Evolutionary conservation across 257 asterid species (phyloP).

Genomic region (Ehretia macrophylla): DNA sequence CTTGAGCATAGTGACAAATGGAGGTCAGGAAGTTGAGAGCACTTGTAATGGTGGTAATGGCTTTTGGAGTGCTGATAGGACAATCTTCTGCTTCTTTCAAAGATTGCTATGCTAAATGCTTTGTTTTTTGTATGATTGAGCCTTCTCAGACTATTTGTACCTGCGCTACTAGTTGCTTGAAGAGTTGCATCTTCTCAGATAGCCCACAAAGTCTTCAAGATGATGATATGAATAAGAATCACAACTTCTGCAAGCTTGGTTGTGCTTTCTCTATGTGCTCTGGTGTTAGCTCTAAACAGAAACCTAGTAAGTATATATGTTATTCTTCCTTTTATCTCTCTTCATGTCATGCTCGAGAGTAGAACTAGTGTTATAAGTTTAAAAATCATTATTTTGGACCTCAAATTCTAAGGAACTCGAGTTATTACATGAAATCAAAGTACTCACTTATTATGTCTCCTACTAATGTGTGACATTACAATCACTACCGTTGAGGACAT

Average conservation of each 20-base stretch:
- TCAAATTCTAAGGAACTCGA: neutral
- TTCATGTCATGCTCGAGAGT: too few relatives aligned
- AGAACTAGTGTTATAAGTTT: too few relatives aligned
- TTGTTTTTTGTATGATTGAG: conserved; percentile 76
- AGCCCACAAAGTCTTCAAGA: conserved; percentile 18
- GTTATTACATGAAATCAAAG: neutral
- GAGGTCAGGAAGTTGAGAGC: conserved; percentile 36
- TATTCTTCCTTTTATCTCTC: conserved; percentile 7
- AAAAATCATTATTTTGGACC: too few relatives aligned
- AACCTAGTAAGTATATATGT: conserved; percentile 53
- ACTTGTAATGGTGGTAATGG: conserved; percentile 31
- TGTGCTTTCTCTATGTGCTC: conserved; percentile 87
- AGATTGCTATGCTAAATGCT: conserved; percentile 90
- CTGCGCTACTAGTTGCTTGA: conserved; percentile 84
- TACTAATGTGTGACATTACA: too few relatives aligned
- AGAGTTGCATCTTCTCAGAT: conserved; percentile 71
- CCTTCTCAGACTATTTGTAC: conserved; percentile 78
- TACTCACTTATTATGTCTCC: too few relatives aligned
- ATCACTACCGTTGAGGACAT: too few relatives aligned
- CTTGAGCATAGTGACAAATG: conserved; percentile 20
- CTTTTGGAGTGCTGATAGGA: conserved; percentile 38
- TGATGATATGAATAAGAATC: conserved; percentile 24
- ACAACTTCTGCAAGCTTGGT: conserved; percentile 79
- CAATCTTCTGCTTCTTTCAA: conserved; percentile 49
- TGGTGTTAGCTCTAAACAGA: conserved; percentile 46